Percentiles rank a stretch among this genome's conserved stretches.
phyloP scores from a whole-genome alignment of 805 yeast species.

The Starmerella lactis-condensi region DNA sequence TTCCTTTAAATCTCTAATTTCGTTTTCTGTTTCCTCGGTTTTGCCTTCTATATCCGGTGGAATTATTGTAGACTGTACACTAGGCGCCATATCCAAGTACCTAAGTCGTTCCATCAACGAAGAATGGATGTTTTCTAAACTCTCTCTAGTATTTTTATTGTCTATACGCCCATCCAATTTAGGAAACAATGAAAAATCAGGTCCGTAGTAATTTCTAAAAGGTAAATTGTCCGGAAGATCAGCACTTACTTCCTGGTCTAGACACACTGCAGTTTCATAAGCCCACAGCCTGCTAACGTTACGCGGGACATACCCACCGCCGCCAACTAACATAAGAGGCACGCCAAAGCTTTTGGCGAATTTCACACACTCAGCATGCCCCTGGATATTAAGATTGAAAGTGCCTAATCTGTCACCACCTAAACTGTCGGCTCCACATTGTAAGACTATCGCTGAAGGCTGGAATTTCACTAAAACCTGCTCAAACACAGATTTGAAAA shows the following conservation, averaged over 20 bases:
- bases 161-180: conserved; percentile 60
- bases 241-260: conserved; percentile 58
- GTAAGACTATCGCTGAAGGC: conserved; percentile 92
- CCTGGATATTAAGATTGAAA: conserved; percentile 79
- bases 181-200: conserved; percentile 82
- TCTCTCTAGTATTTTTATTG: conserved; percentile 67
- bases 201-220: conserved; percentile 67
- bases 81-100: conserved; percentile 75
- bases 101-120: conserved; percentile 67
- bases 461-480: conserved; percentile 74
- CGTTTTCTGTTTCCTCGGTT: conserved; percentile 24
- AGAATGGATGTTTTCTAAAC: conserved; percentile 58
- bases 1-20: conserved; percentile 19
- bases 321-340: conserved; percentile 88
- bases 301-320: conserved; percentile 96
- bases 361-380: conserved; percentile 91
- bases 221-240: conserved; percentile 60
- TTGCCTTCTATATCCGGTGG: conserved; percentile 46
- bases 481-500: conserved; percentile 61
- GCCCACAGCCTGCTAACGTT: conserved; percentile 94
- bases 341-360: conserved; percentile 70
- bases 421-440: conserved; percentile 95
- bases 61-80: conserved; percentile 76
- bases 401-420: conserved; percentile 93
- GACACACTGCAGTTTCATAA: conserved; percentile 73